A percentile compares a stretch with the other conserved stretches of the same genome.
Evolutionary conservation across 164 flowering plant species (phyloP).

Genomic region (Tetrastigma voinierianum): DNA sequence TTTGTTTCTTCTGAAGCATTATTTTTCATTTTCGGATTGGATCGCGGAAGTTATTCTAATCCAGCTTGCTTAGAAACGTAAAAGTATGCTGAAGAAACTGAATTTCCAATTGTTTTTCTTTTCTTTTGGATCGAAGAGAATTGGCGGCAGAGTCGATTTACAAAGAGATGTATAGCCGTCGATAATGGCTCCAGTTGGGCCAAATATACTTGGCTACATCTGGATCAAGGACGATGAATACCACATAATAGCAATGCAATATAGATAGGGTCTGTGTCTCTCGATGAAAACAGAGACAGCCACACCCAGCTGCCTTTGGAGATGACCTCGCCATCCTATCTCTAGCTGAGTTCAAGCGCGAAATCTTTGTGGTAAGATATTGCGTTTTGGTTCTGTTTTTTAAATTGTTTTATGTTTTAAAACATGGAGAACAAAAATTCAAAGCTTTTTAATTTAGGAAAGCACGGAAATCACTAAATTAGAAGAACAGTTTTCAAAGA

Average conservation of each 20-base stretch:
- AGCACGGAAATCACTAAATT: no score
- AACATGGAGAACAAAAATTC: no score
- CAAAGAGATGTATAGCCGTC: constrained; percentile 80
- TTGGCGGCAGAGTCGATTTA: constrained; percentile 85
- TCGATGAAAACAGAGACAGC: constrained; percentile 84
- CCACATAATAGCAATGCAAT: constrained; percentile 52
- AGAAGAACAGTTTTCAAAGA: no score
- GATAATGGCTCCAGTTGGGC: constrained; percentile 84
- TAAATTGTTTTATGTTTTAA: no score
- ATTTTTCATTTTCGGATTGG: no score
- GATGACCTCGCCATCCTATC: constrained; percentile 92
- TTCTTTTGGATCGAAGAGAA: constrained; percentile 62
- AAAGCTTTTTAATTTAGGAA: no score
- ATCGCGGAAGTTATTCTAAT: no score
- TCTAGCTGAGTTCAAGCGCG: constrained; percentile 91
- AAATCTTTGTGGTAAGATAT: constrained; percentile 89
- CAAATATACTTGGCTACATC: constrained; percentile 87
- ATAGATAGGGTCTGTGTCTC: constrained; percentile 71
- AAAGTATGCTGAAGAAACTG: background rate
- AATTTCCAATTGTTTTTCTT: constrained; percentile 2
- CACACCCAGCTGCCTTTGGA: constrained; percentile 93
- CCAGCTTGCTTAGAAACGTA: no score
- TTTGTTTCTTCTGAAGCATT: no score
- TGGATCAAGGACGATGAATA: constrained; percentile 79
- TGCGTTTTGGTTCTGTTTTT: no score